Evolutionary conservation across 441 rosid species (phyloP), one percentile per base, ranked within the genome.

Genomic region (Bocquillonia castaneifolia): DNA sequence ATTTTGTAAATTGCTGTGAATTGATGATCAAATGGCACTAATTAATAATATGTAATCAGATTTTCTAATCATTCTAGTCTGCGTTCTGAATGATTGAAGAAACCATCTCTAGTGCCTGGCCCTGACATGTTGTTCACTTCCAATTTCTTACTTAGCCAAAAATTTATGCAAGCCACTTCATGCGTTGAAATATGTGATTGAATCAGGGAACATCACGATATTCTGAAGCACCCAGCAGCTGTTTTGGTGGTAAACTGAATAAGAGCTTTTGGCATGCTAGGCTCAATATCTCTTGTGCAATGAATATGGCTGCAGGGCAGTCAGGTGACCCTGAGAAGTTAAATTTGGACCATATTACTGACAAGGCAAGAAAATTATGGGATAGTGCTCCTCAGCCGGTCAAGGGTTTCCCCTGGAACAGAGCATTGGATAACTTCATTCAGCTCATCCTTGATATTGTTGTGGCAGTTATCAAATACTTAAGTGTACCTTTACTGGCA

Each of bases 341-440:
- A 57, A 83, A 59, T 72, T 76, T 89, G 20, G 82, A 74, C 20
- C 66, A 72, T 75, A 66, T 89, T 29, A 67, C 79, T 65, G 79
- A 73, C 44, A 89, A 77, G 77, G 80, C 83, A 23, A 84, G 73
- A 74, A 69, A 82, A 58, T 59, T 88, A 47, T 93, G 93, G 96
- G 78, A 82, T 63, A 72, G 67, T 65, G 76, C 81, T 61, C 98
- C 98, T 54, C 81, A 76, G 63, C 92, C 93, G 0, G 82, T 93
- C 66, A 89, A 89, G 83, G 81, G 81, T 12, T 93, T 93, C 70
- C 97, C 97, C 45, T 93, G 96, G 97, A 77, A 64, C 61, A 83
- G 78, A 82, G 84, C 86, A 8, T 63, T 89, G 31, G 84, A 74
- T 28, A 89, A 89, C 80, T 93, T 91, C 76, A 48, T 86, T 31